phyloP scores from a whole-genome alignment of 2,329 filamentous ascomycete genomes.

The Penicillium sp. region DNA sequence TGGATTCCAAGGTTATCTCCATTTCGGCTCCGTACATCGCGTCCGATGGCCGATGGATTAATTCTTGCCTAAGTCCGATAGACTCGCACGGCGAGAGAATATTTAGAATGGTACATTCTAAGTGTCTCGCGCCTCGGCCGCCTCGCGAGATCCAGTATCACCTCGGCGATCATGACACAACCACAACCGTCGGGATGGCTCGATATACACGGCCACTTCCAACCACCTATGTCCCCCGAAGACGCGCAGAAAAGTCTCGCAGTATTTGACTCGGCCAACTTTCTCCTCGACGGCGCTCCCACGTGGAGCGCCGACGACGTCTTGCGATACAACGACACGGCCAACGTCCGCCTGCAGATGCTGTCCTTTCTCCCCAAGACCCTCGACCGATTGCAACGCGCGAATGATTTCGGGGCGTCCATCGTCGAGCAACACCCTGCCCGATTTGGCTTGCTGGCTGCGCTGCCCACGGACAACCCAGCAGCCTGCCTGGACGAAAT shows the following conservation, averaged over 20 bases:
- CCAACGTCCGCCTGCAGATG: background rate
- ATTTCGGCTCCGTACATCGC: too few species aligned
- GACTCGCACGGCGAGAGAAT: too few species aligned
- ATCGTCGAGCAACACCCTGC: background rate
- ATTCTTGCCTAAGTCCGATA: too few species aligned
- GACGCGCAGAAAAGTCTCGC: background rate
- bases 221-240: background rate
- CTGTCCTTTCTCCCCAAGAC: background rate
- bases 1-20: too few species aligned
- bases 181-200: background rate
- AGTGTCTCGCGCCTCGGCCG: too few species aligned
- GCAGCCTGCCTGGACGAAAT: background rate
- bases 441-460: background rate
- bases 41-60: too few species aligned
- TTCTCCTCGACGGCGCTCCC: background rate
- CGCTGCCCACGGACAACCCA: background rate
- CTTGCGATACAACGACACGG: background rate
- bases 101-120: too few species aligned
- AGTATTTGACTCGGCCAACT: background rate
- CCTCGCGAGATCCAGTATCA: too few species aligned
- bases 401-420: background rate
- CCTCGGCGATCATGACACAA: too few species aligned
- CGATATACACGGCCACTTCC: background rate
- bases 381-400: background rate
- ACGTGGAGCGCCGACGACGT: background rate